A percentile compares a stretch with the other conserved stretches of the same genome.
These are phyloP conservation scores for Magnolia sinica DNA, from an alignment of 164 flowering plant species.

Conservation along the genomic window DNA sequence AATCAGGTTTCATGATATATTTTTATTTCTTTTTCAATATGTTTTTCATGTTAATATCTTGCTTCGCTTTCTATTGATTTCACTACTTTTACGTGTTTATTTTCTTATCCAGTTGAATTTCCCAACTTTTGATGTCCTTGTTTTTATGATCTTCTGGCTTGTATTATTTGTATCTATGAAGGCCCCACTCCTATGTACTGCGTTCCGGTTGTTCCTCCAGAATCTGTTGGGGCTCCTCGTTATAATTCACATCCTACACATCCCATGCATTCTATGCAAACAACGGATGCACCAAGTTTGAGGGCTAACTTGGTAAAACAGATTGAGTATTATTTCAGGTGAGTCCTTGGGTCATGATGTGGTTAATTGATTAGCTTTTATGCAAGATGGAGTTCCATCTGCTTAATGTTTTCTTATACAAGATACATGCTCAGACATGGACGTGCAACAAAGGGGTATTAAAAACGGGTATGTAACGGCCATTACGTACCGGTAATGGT, in stretches of 20 bases:
- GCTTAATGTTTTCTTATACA: not conserved
- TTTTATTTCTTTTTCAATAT: too few relatives aligned
- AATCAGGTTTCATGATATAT: not conserved
- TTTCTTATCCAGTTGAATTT: not conserved
- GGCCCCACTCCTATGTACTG: constrained; percentile 55
- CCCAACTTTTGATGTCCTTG: not conserved
- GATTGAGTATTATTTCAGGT: constrained; percentile 97
- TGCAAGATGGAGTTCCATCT: not conserved
- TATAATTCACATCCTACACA: constrained; percentile 44
- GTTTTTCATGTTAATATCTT: not conserved
- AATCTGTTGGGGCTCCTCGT: constrained; percentile 51
- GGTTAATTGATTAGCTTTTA: not conserved
- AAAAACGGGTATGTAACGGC: too few relatives aligned
- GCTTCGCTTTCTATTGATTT: not conserved
- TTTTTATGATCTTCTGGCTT: not conserved
- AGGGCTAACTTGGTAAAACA: constrained; percentile 58
- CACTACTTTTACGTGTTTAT: not conserved
- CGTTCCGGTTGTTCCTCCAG: constrained; percentile 60
- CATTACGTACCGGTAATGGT: too few relatives aligned
- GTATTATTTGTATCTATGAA: constrained; percentile 21
- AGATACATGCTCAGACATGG: too few relatives aligned
- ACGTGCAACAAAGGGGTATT: too few relatives aligned
- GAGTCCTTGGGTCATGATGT: constrained; percentile 11
- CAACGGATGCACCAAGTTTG: constrained; percentile 41
- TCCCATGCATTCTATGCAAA: constrained; percentile 32